These are phyloP conservation scores for Auxenochlorella protothecoides DNA, from an alignment of 139 green algal genomes.

Conservation along the genomic window DNA sequence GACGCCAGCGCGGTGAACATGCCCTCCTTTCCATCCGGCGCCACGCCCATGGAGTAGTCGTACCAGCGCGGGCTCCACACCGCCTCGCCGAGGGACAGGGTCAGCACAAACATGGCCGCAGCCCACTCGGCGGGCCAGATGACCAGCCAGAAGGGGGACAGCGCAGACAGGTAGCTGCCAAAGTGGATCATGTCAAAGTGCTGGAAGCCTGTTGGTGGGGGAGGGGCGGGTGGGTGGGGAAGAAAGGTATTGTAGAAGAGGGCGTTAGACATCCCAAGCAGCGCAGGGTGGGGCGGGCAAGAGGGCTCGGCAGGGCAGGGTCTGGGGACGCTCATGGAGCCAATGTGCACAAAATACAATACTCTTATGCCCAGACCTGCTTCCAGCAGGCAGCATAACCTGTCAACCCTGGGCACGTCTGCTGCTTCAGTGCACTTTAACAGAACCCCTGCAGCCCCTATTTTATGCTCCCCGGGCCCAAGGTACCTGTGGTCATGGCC, in stretches of 20 bases:
- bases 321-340: too few species aligned
- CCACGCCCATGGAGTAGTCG: slow-evolving; percentile 45
- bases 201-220: slow-evolving; percentile 2
- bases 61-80: slow-evolving; percentile 46
- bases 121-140: slow-evolving; percentile 22
- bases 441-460: too few species aligned
- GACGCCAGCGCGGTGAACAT: slow-evolving; percentile 36
- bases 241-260: too few species aligned
- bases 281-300: too few species aligned
- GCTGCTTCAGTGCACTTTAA: too few species aligned
- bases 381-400: too few species aligned
- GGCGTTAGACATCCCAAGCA: too few species aligned
- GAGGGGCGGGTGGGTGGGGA: not conserved
- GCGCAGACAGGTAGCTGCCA: slow-evolving; percentile 35
- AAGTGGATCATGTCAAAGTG: slow-evolving; percentile 54
- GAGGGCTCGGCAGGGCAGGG: not conserved
- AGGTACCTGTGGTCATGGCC: slow-evolving; percentile 11
- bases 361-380: too few species aligned
- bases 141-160: slow-evolving; percentile 39
- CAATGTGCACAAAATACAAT: too few species aligned
- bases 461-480: not conserved
- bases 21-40: slow-evolving; percentile 37
- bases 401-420: too few species aligned
- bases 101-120: slow-evolving; percentile 37
- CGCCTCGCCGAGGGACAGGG: slow-evolving; percentile 41